Base-by-base conservation (phyloP, 108 stramenopile genomes). In the Phaeodactylum tricornutum region DNA sequence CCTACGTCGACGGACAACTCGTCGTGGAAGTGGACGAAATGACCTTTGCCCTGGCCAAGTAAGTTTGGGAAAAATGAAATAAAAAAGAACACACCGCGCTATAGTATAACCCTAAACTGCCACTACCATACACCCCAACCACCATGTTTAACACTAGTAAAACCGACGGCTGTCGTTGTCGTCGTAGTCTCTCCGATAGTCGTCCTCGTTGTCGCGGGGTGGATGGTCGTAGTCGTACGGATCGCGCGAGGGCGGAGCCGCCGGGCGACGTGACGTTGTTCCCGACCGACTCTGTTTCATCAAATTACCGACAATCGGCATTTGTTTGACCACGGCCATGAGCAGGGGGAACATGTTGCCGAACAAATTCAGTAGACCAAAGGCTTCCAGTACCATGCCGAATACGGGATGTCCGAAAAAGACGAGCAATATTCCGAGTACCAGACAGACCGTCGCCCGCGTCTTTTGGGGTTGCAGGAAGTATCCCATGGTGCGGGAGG, bases 291-390 rank as follows among this genome's bases (percentile, higher is more conserved):
- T 24, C 20, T 37, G 17, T n/a, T 69, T 72, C 28, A 86, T 48
- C 30, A 86, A 40, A 9, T 71, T 64, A 3, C 85, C 85, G 19
- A 94, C 66, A 6, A 81, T 46, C 2, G 92, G 92, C 61, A 90
- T 59, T 25, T 72, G 54, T 61, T 71, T 71, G 17, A 79, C 43
- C 52, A 94, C 60, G 28, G 66, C 69, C 64, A 62, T 57, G 3
- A 88, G 57, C 22, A 94, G 33, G 7, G 93, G 89, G 61, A 94
- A 94, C 74, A 92, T 74, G 50, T 94, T 92, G 3, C 89, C 95
- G 62, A 94, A 96, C 1, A 96, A 53, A 71, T 96, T 96, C 45
- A 94, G 36, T 41, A 96, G 51, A 1, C 96, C 93, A 69, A 96
- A 95, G 0, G 79, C 57, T 67, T 96, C 96, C 53, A 94, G 38